These are phyloP conservation scores for Macadamia tetraphylla DNA, from an alignment of 164 flowering plant species.

Conservation along the genomic window DNA sequence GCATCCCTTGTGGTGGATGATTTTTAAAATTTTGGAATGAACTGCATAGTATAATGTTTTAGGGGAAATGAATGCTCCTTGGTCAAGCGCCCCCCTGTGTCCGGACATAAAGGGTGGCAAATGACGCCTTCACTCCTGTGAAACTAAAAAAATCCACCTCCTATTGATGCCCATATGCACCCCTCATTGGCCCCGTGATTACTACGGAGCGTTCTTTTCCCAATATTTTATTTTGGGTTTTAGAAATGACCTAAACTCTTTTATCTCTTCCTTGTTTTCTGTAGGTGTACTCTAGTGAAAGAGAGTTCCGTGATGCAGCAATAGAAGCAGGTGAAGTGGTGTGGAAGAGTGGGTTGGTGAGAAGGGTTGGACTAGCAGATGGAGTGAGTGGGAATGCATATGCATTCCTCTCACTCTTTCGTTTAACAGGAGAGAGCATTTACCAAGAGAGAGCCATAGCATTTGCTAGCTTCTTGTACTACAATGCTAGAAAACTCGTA, in stretches of 20 bases:
- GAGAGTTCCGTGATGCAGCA: slow-evolving; percentile 68
- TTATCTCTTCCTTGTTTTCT: background rate
- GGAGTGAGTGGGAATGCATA: slow-evolving; percentile 78
- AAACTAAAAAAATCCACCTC: too few relatives aligned
- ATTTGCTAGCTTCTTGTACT: slow-evolving; percentile 58
- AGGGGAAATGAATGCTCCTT: too few relatives aligned
- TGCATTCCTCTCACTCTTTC: slow-evolving; percentile 62
- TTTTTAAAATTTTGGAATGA: too few relatives aligned
- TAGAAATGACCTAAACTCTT: background rate
- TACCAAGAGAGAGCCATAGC: slow-evolving; percentile 63
- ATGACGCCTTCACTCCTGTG: too few relatives aligned
- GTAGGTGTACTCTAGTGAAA: slow-evolving; percentile 53
- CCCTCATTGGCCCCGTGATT: too few relatives aligned
- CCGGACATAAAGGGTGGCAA: too few relatives aligned
- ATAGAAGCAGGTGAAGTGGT: slow-evolving; percentile 90
- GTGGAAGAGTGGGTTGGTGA: slow-evolving; percentile 74
- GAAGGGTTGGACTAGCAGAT: slow-evolving; percentile 67
- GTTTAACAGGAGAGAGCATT: slow-evolving; percentile 57
- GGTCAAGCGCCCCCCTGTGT: too few relatives aligned
- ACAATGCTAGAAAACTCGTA: slow-evolving; percentile 30
- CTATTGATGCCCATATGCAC: too few relatives aligned
- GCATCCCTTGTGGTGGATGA: too few relatives aligned
- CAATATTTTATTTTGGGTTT: too few relatives aligned
- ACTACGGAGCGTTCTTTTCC: too few relatives aligned
- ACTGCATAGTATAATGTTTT: too few relatives aligned